Percentiles rank a stretch among this genome's conserved stretches.
phyloP scores from a whole-genome alignment of 352 stramenopile genomes.

The Elongisporangium prolatum region DNA sequence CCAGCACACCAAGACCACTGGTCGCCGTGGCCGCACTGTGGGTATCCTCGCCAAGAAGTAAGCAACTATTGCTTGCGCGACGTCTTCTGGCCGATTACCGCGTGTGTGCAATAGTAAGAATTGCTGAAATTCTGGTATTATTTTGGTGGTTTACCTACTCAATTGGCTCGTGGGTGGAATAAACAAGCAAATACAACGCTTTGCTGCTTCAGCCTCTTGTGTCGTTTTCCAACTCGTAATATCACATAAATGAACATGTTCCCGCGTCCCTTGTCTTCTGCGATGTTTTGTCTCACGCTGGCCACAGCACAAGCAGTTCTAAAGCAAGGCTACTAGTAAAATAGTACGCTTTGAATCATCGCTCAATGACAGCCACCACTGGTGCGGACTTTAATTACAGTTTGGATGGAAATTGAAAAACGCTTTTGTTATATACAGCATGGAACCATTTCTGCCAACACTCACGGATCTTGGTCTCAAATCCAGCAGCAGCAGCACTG shows the following conservation, averaged over 20 bases:
- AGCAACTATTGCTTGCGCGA: constrained; percentile 22
- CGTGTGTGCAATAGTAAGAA: constrained; percentile 39
- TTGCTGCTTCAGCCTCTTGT: constrained; percentile 3
- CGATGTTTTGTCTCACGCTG: neutral
- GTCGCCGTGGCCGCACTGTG: constrained; percentile 87
- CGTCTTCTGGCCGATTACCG: constrained; percentile 19
- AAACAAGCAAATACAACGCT: neutral
- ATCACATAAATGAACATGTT: neutral
- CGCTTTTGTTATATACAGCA: no score
- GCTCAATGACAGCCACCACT: no score
- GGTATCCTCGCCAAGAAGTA: constrained; percentile 86
- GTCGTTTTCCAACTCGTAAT: neutral
- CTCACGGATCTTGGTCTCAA: no score
- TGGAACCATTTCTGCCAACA: no score
- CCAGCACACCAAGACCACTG: constrained; percentile 99
- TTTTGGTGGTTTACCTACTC: constrained; percentile 20
- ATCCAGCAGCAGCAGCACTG: no score
- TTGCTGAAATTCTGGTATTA: constrained; percentile 65
- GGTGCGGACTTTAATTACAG: no score
- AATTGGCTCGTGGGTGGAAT: neutral
- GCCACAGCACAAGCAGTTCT: no score
- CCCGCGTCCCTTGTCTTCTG: neutral
- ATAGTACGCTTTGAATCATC: no score
- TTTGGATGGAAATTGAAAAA: no score
- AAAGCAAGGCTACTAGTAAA: no score